Conservation (phyloP, 169 alveolate species). For the Plasmodium reichenowi region DNA sequence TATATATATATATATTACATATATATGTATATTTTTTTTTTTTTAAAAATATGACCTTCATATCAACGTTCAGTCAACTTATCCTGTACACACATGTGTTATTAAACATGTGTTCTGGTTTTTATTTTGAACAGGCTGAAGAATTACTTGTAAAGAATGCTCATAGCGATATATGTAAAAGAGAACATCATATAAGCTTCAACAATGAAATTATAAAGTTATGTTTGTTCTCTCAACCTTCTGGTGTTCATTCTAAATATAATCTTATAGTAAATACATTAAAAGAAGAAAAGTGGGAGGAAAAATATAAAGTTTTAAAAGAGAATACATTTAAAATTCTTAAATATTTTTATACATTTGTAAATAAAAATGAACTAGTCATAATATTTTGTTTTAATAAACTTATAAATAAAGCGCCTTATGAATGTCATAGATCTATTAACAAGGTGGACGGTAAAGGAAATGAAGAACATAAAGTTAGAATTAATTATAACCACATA, state of each 20-base stretch:
- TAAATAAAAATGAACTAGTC: slow-evolving; percentile 5
- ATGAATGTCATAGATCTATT: slow-evolving; percentile 15
- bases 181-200: slow-evolving; percentile 33
- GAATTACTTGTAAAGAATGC: not conserved
- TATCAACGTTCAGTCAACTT: too few relatives aligned
- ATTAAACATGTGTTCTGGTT: too few relatives aligned
- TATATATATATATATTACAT: too few relatives aligned
- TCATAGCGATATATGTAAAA: slow-evolving; percentile 2
- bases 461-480: slow-evolving; percentile 1
- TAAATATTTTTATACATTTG: slow-evolving; percentile 37
- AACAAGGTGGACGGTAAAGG: not conserved
- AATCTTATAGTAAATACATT: slow-evolving; percentile 14
- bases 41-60: too few relatives aligned
- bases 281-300: slow-evolving; percentile 33
- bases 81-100: too few relatives aligned
- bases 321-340: slow-evolving; percentile 2
- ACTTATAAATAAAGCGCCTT: not conserved
- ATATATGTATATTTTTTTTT: too few relatives aligned
- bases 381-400: slow-evolving; percentile 36
- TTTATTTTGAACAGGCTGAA: too few relatives aligned
- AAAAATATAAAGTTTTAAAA: not conserved
- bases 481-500: not conserved
- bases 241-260: not conserved
- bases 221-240: not conserved
- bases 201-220: slow-evolving; percentile 22